Evolutionary conservation across 176 grass and related monocot species (phyloP).

Genomic region (Poa annua): DNA sequence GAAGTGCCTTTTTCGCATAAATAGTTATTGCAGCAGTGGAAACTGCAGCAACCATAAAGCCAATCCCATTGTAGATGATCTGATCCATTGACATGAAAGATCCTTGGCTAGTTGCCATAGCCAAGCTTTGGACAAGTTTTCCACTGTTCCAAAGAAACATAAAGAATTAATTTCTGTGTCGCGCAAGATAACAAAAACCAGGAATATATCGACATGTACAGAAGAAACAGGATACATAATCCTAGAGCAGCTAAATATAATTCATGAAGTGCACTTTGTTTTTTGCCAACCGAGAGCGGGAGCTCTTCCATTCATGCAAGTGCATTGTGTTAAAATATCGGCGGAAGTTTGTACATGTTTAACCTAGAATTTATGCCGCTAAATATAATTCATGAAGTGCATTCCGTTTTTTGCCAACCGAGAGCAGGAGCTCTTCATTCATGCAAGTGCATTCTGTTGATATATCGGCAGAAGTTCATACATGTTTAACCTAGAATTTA

Average conservation of each 20-base stretch:
- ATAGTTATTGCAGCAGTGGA: conserved; percentile 96
- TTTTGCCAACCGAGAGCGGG: neutral
- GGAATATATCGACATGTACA: conserved; percentile 23
- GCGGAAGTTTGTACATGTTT: neutral
- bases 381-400: neutral
- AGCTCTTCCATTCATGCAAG: neutral
- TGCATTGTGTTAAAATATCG: neutral
- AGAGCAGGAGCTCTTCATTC: neutral
- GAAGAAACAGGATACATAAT: conserved; percentile 12
- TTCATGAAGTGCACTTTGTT: neutral
- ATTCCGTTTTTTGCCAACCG: neutral
- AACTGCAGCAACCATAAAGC: conserved; percentile 75
- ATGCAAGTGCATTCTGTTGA: neutral
- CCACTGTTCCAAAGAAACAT: conserved; percentile 64
- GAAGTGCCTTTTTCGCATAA: conserved; percentile 91
- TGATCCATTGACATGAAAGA: conserved; percentile 88
- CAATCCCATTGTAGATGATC: conserved; percentile 84
- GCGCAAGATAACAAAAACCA: conserved; percentile 12
- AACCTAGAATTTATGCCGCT: neutral
- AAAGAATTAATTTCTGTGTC: conserved; percentile 4
- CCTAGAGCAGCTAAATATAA: neutral
- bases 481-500: neutral
- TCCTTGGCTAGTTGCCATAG: conserved; percentile 78
- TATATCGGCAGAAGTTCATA: neutral
- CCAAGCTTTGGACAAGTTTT: conserved; percentile 80